A percentile compares a stretch with the other conserved stretches of the same genome.
phyloP scores from a whole-genome alignment of 1,284 basidiomycete species.

The Marasmius fiardii region DNA sequence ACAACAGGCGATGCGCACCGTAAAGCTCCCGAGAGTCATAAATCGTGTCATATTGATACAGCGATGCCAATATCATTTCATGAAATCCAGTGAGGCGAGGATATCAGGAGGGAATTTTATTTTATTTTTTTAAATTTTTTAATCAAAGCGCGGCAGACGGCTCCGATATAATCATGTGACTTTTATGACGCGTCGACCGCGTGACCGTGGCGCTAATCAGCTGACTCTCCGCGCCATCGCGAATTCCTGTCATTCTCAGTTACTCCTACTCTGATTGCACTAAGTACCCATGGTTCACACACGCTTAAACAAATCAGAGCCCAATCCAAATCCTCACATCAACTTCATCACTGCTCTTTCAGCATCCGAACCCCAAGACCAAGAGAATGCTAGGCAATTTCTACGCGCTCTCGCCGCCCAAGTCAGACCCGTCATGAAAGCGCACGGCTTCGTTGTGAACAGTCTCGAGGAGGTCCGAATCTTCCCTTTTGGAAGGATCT shows the following conservation, averaged over 20 bases:
- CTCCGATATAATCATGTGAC: too few relatives aligned
- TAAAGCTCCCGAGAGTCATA: not conserved
- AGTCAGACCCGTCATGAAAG: conserved; percentile 77
- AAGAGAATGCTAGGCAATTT: conserved; percentile 62
- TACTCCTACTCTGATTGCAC: conserved; percentile 13
- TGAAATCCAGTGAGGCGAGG: too few relatives aligned
- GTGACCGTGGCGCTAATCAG: not conserved
- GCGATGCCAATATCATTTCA: too few relatives aligned
- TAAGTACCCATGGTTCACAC: conserved; percentile 58
- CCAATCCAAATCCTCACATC: conserved; percentile 70
- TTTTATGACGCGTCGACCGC: too few relatives aligned
- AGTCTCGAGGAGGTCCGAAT: conserved; percentile 71
- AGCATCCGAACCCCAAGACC: conserved; percentile 31
- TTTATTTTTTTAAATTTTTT: too few relatives aligned
- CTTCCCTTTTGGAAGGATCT: not conserved
- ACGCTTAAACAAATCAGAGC: conserved; percentile 63
- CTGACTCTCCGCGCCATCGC: not conserved
- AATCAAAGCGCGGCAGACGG: too few relatives aligned
- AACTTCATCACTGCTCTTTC: conserved; percentile 73
- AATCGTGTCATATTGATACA: too few relatives aligned
- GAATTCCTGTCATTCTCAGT: conserved; percentile 5
- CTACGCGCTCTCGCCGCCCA: conserved; percentile 76
- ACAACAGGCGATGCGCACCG: conserved; percentile 2
- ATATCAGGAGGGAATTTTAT: too few relatives aligned
- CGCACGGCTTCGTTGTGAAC: conserved; percentile 70